Conservation (phyloP, 1,284 basidiomycete genomes). For the Amylostereum chailletii region DNA sequence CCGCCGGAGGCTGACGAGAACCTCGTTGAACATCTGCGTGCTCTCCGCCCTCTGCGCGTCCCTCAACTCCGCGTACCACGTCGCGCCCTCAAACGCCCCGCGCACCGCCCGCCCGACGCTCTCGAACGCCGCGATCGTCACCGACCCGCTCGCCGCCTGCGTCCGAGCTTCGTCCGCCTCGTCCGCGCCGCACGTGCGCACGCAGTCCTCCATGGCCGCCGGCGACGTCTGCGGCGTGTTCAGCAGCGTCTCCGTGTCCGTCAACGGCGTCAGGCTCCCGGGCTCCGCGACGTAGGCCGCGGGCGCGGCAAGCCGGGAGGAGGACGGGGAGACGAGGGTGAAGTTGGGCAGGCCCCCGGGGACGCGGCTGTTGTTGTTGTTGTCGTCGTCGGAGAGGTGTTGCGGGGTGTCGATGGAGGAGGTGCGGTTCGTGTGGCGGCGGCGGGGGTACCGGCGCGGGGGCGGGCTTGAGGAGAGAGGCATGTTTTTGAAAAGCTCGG, state of each 20-base stretch:
- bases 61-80: conserved; percentile 44
- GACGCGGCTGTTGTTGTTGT: conserved; percentile 15
- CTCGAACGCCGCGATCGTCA: conserved; percentile 30
- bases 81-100: conserved; percentile 37
- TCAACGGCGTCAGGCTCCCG: too few relatives aligned
- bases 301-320: too few relatives aligned
- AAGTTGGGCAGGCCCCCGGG: conserved; percentile 21
- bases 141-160: conserved; percentile 7
- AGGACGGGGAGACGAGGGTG: conserved; percentile 7
- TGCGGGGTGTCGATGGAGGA: conserved; percentile 7
- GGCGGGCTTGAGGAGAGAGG: too few relatives aligned
- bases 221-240: too few relatives aligned
- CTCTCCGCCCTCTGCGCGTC: conserved; percentile 26
- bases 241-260: too few relatives aligned
- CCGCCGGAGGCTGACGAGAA: conserved; percentile 23
- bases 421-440: conserved; percentile 4
- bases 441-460: conserved; percentile 2
- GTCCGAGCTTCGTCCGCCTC: too few relatives aligned
- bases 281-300: too few relatives aligned
- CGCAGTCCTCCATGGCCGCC: too few relatives aligned
- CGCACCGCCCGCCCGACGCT: too few relatives aligned
- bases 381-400: conserved; percentile 12
- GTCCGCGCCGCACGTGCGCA: too few relatives aligned
- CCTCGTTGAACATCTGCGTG: conserved; percentile 38
- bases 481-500: too few relatives aligned